Evolutionary conservation across 441 rosid species (phyloP).

Genomic region (Geranium incanum): DNA sequence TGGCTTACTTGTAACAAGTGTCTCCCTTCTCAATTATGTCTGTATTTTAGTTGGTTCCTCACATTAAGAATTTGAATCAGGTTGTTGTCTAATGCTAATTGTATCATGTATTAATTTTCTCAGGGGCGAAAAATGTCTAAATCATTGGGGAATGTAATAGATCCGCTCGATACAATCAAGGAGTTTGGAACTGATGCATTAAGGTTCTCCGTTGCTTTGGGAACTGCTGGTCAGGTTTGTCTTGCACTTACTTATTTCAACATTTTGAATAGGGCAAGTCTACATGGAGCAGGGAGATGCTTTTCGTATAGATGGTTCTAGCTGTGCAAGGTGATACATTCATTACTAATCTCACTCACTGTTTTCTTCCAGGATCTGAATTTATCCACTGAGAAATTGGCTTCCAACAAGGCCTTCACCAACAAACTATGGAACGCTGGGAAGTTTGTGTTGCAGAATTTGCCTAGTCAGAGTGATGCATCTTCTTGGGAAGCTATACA

Average conservation of each 20-base stretch:
- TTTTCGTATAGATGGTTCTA: slow-evolving; percentile 14
- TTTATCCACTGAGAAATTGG: slow-evolving; percentile 85
- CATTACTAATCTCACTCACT: slow-evolving; percentile 19
- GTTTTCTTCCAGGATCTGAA: slow-evolving; percentile 64
- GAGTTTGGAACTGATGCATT: slow-evolving; percentile 95
- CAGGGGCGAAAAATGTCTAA: slow-evolving; percentile 98
- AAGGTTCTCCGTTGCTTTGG: slow-evolving; percentile 81
- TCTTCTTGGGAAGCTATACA: slow-evolving; percentile 66
- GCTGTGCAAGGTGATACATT: slow-evolving; percentile 19
- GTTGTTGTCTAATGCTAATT: neutral
- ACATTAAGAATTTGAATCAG: neutral
- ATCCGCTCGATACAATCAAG: slow-evolving; percentile 86
- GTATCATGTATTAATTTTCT: slow-evolving; percentile 17
- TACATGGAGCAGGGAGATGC: slow-evolving; percentile 10
- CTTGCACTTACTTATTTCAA: slow-evolving; percentile 18
- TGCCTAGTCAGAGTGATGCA: slow-evolving; percentile 57
- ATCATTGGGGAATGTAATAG: slow-evolving; percentile 79
- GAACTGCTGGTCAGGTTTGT: slow-evolving; percentile 97
- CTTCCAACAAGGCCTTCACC: slow-evolving; percentile 89
- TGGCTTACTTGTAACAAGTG: neutral
- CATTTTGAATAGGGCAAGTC: neutral
- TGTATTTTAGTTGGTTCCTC: slow-evolving; percentile 1
- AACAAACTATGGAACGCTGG: slow-evolving; percentile 99
- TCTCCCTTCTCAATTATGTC: neutral
- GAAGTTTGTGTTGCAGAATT: slow-evolving; percentile 75